Conservation (phyloP, 495 filamentous ascomycete species). For the Neurospora sp. region DNA sequence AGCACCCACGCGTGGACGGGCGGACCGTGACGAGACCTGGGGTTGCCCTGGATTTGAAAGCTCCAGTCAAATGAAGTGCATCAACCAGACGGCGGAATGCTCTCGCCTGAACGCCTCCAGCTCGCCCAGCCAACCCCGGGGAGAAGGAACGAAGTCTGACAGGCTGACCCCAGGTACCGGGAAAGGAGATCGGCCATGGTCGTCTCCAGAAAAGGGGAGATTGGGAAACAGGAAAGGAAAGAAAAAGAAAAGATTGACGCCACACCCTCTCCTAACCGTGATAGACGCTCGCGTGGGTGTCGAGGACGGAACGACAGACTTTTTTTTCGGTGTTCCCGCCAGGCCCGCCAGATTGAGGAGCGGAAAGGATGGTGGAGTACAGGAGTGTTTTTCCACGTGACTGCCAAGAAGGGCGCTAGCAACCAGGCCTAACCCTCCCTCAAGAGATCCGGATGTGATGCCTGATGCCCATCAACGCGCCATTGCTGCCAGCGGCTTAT, state of each 20-base stretch:
- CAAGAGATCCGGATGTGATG: neutral
- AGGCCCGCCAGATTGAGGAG: slow-evolving; percentile 3
- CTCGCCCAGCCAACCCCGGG: neutral
- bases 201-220: neutral
- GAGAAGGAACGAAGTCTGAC: neutral
- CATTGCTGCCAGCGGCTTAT: neutral
- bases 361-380: slow-evolving; percentile 17
- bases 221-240: neutral
- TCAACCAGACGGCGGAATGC: neutral
- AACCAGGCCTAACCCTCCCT: neutral
- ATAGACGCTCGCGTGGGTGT: neutral
- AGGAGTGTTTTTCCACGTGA: slow-evolving; percentile 18
- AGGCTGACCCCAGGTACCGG: neutral
- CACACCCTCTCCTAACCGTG: neutral
- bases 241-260: neutral
- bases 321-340: slow-evolving; percentile 11
- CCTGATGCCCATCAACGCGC: neutral
- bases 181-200: neutral
- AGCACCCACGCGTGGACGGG: neutral
- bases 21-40: neutral
- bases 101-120: neutral
- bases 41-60: neutral
- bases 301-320: neutral
- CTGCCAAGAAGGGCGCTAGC: slow-evolving; percentile 5
- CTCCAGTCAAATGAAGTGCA: neutral